These are phyloP conservation scores for Acanthamoeba polyphaga DNA, from an alignment of 208 protist species.

Conservation along the genomic window DNA sequence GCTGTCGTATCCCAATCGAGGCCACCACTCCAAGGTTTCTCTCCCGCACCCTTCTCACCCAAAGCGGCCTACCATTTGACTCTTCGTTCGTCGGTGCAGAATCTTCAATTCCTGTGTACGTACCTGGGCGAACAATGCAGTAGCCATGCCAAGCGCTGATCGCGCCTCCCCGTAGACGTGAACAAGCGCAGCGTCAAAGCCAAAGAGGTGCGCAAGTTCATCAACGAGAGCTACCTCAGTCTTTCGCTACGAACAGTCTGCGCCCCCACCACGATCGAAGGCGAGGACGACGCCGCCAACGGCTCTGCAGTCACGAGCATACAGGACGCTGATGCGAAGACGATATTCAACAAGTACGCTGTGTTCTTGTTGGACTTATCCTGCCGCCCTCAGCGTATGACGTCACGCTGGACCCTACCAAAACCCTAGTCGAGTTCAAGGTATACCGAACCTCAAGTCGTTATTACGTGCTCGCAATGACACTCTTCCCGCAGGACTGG, in stretches of 20 bases:
- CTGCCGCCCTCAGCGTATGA: constrained; percentile 18
- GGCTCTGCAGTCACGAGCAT: background rate
- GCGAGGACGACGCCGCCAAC: background rate
- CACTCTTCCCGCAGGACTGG: constrained; percentile 3
- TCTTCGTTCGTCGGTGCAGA: background rate
- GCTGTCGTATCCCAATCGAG: background rate
- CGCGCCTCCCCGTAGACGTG: background rate
- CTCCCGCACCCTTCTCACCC: background rate
- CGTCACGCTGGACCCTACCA: background rate
- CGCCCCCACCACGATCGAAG: background rate
- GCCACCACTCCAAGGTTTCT: constrained; percentile 51
- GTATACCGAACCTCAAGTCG: background rate
- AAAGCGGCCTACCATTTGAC: background rate
- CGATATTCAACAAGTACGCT: constrained; percentile 52
- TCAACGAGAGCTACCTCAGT: constrained; percentile 29
- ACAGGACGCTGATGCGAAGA: constrained; percentile 15
- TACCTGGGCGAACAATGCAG: background rate
- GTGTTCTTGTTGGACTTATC: constrained; percentile 43
- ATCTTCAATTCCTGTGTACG: constrained; percentile 32
- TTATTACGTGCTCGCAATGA: background rate
- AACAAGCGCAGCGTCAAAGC: constrained; percentile 34
- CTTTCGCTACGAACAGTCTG: background rate
- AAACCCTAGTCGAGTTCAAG: constrained; percentile 21
- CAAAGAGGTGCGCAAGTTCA: constrained; percentile 23
- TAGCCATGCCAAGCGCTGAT: background rate